These are phyloP conservation scores for Trametes cingulata DNA, from an alignment of 768 basidiomycete species.

Conservation along the genomic window DNA sequence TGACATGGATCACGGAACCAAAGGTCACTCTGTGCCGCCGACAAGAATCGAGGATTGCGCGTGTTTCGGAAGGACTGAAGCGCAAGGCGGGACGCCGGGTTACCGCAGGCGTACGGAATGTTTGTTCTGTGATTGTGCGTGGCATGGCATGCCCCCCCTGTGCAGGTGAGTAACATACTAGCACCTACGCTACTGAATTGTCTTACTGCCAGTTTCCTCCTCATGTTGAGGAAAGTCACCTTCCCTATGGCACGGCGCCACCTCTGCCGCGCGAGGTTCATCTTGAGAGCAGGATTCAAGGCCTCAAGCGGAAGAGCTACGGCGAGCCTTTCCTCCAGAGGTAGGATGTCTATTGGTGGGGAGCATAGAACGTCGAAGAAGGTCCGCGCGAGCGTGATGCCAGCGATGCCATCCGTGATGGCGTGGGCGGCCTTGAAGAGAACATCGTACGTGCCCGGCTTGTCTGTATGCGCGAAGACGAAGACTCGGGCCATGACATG, in stretches of 20 bases:
- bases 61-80: slow-evolving; percentile 36
- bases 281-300: slow-evolving; percentile 35
- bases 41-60: slow-evolving; percentile 39
- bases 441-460: slow-evolving; percentile 40
- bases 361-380: slow-evolving; percentile 46
- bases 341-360: slow-evolving; percentile 18
- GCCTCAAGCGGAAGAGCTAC: slow-evolving; percentile 42
- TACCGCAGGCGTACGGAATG: slow-evolving; percentile 41
- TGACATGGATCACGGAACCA: slow-evolving; percentile 48
- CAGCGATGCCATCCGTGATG: slow-evolving; percentile 52
- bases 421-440: slow-evolving; percentile 48
- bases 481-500: slow-evolving; percentile 43
- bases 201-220: slow-evolving; percentile 39
- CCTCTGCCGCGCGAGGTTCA: slow-evolving; percentile 39
- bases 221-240: slow-evolving; percentile 38
- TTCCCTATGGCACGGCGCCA: slow-evolving; percentile 49
- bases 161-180: background rate
- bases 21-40: slow-evolving; percentile 47
- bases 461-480: slow-evolving; percentile 43
- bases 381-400: slow-evolving; percentile 41
- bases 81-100: slow-evolving; percentile 16
- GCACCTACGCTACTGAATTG: too few species aligned
- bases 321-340: slow-evolving; percentile 42
- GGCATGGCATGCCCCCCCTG: slow-evolving; percentile 64
- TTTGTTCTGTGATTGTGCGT: slow-evolving; percentile 38